These are phyloP conservation scores for Monosporascus sp. DNA, from an alignment of 2,329 filamentous ascomycete species.

Conservation along the genomic window DNA sequence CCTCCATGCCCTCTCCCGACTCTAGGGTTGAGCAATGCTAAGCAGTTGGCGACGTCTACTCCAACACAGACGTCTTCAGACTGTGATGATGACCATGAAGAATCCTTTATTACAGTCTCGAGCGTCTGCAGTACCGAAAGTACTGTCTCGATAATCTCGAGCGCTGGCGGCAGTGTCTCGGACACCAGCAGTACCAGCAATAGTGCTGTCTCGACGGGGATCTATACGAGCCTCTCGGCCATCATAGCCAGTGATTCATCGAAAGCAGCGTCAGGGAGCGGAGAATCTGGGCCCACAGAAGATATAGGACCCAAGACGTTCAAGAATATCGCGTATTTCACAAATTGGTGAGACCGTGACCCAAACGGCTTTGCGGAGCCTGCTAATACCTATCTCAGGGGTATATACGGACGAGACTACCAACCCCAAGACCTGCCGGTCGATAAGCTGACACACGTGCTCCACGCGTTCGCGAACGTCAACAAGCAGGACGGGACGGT, in stretches of 20 bases:
- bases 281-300: background rate
- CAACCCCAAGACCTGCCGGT: conserved; percentile 63
- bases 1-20: conserved; percentile 12
- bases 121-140: background rate
- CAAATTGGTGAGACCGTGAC: conserved; percentile 41
- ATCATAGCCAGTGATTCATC: background rate
- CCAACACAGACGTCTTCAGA: no score
- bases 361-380: background rate
- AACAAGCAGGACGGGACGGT: conserved; percentile 37
- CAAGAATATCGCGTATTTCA: conserved; percentile 46
- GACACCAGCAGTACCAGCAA: background rate
- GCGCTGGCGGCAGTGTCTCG: no score
- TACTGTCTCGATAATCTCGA: background rate
- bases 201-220: background rate
- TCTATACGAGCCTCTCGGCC: background rate
- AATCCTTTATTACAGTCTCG: background rate
- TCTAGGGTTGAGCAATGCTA: no score
- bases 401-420: conserved; percentile 44
- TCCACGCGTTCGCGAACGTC: conserved; percentile 54
- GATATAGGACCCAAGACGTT: conserved; percentile 9
- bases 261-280: background rate
- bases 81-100: background rate
- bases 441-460: conserved; percentile 65
- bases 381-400: conserved; percentile 25
- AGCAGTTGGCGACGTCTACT: background rate